Percentiles rank a stretch among this genome's conserved stretches.
phyloP scores from a whole-genome alignment of 1,284 basidiomycete genomes.

The Uromyces viciae-fabae region DNA sequence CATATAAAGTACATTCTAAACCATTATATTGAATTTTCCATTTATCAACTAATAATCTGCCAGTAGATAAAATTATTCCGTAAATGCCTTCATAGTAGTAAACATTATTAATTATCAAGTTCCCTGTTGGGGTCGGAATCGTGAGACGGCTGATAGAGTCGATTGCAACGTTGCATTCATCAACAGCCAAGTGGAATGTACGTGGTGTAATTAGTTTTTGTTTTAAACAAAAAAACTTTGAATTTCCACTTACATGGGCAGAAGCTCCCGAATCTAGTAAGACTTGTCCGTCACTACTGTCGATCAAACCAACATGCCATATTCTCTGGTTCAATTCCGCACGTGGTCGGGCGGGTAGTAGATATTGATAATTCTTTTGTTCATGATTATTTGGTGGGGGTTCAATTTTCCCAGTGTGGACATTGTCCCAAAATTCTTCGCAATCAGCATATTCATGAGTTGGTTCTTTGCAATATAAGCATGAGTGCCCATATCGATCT shows the following conservation, averaged over 20 bases:
- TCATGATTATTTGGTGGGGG: neutral
- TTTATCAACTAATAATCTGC: neutral
- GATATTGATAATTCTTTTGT: neutral
- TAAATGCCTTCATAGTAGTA: neutral
- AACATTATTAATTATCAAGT: neutral
- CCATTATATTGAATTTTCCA: neutral
- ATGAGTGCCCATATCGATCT: neutral
- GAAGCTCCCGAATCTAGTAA: slow-evolving; percentile 3
- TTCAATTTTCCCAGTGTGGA: neutral
- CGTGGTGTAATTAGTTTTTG: neutral
- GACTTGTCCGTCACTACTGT: neutral
- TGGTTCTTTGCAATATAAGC: neutral
- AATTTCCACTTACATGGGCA: neutral
- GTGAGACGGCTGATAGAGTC: neutral
- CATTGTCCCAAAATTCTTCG: neutral
- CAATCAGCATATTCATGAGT: neutral
- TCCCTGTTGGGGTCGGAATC: neutral
- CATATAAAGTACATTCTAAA: neutral
- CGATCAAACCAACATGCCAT: neutral
- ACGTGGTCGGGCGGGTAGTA: neutral
- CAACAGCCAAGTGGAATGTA: neutral
- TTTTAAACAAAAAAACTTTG: neutral
- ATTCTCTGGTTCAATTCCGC: neutral
- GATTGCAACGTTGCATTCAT: neutral
- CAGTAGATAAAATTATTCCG: neutral